Conservation (phyloP, 2,329 filamentous ascomycete species). For the Ambrosiella cleistominuta region DNA sequence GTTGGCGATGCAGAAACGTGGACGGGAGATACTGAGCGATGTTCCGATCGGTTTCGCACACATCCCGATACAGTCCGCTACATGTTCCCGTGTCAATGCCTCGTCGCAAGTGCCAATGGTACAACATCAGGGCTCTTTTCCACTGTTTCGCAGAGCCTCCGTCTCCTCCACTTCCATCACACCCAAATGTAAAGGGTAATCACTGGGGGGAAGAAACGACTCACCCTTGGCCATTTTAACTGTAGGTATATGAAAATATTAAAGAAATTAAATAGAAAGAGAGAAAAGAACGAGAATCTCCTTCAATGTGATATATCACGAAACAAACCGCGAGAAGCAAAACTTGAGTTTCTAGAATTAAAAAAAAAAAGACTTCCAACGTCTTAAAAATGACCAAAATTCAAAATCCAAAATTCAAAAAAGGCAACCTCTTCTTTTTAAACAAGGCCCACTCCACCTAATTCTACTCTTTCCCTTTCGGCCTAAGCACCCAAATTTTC, state of each 20-base stretch:
- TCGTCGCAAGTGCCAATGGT: not conserved
- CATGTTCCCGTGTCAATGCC: not conserved
- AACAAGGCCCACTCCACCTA: no score
- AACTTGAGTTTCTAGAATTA: constrained; percentile 9
- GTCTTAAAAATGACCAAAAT: not conserved
- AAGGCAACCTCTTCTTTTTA: no score
- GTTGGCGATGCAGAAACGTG: no score
- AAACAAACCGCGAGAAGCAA: not conserved
- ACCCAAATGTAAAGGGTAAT: no score
- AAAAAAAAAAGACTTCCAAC: constrained; percentile 4
- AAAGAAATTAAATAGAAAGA: constrained; percentile 6
- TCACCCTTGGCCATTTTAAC: constrained; percentile 13
- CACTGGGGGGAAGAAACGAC: not conserved
- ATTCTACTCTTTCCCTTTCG: no score
- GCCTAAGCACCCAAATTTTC: no score
- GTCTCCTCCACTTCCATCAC: no score
- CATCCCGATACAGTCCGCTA: no score
- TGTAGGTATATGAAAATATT: not conserved
- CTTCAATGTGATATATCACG: not conserved
- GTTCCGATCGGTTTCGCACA: no score
- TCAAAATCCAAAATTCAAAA: not conserved
- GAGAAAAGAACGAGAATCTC: not conserved
- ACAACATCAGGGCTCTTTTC: no score
- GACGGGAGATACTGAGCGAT: no score
- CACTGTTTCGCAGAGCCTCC: no score